Evolutionary conservation across 768 basidiomycete genomes (phyloP), one percentile per base, ranked within the genome.

Genomic region (Mycena epipterygia): DNA sequence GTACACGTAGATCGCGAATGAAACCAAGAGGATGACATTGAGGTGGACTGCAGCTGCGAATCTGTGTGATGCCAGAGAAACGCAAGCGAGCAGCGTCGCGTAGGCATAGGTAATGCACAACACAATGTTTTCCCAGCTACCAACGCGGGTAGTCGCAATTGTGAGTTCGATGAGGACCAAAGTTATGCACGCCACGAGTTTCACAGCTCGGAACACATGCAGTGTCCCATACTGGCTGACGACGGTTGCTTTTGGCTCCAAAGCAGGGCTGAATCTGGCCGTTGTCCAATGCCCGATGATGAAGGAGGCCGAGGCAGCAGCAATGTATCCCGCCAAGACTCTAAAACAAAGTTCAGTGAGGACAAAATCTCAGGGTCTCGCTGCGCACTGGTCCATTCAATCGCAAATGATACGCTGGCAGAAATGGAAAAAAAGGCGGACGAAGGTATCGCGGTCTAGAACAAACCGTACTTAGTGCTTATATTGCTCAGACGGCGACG

Each of bases 1-100:
- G 67, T 84, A 85, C 21, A 35, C 70, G 32, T 61, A 60, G 25
- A 51, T 52, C n/a, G n/a, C 27, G 21, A 71, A 37, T 4, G 64
- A 65, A 61, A 59, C 58, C 49, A 61, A 29, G 19, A 71, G 64
- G 62, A 71, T 21, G 25, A 25, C 27, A 13, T 71, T 55, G 21
- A 61, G n/a, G 7, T 71, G 64, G 39, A 48, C n/a, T n/a, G n/a
- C n/a, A n/a, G 21, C n/a, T 19, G 51, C n/a, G 32, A 13, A 46
- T 21, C 14, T 32, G 32, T 8, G 44, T 9, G 57, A 62, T 33
- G 23, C 21, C n/a, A 71, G 32, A 23, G 30, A 29, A 46, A 48
- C 8, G 37, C 37, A 59, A 35, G 64, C 52, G 33, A 62, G 58
- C n/a, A 68, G 30, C 21, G 49, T 39, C 23, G 64, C 44, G 41